Evolutionary conservation across 1,284 basidiomycete genomes (phyloP).

Genomic region (Cryptococcus sp.): DNA sequence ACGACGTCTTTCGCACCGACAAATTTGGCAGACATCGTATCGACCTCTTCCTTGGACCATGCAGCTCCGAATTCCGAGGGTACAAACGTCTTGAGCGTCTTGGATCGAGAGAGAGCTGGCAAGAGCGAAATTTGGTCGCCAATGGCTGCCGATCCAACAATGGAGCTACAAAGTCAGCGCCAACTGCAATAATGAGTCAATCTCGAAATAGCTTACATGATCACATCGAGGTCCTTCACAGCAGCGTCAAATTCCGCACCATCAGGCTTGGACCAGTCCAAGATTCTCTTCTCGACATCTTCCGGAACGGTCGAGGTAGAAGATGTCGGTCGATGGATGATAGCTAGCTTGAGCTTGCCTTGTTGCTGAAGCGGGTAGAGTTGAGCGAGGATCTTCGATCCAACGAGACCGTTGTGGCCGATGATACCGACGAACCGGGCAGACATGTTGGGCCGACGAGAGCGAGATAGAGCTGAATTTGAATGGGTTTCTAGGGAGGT

Average conservation of each 20-base stretch:
- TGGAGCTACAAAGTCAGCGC: constrained; percentile 10
- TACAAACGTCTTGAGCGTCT: constrained; percentile 15
- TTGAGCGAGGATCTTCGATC: constrained; percentile 5
- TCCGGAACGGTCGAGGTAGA: constrained; percentile 13
- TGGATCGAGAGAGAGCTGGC: constrained; percentile 9
- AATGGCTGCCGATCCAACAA: constrained; percentile 5
- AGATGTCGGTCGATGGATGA: constrained; percentile 16
- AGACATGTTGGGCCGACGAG: background rate
- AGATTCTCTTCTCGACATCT: constrained; percentile 13
- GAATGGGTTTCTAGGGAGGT: too few species aligned
- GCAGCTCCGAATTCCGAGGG: constrained; percentile 17
- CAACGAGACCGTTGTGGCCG: constrained; percentile 17
- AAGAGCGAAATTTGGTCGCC: constrained; percentile 9
- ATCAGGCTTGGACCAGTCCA: constrained; percentile 11
- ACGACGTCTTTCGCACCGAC: constrained; percentile 11
- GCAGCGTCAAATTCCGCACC: constrained; percentile 5
- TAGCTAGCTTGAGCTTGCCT: constrained; percentile 14
- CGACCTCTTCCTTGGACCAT: constrained; percentile 14
- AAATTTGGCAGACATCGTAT: background rate
- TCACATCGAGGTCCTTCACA: constrained; percentile 12
- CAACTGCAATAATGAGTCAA: background rate
- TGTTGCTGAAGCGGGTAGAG: constrained; percentile 9
- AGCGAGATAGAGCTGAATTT: background rate
- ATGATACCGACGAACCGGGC: constrained; percentile 11
- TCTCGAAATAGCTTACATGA: constrained; percentile 16